Evolutionary conservation across 805 yeast species (phyloP).

Genomic region (Cyberlindnera euphorbiiphila): DNA sequence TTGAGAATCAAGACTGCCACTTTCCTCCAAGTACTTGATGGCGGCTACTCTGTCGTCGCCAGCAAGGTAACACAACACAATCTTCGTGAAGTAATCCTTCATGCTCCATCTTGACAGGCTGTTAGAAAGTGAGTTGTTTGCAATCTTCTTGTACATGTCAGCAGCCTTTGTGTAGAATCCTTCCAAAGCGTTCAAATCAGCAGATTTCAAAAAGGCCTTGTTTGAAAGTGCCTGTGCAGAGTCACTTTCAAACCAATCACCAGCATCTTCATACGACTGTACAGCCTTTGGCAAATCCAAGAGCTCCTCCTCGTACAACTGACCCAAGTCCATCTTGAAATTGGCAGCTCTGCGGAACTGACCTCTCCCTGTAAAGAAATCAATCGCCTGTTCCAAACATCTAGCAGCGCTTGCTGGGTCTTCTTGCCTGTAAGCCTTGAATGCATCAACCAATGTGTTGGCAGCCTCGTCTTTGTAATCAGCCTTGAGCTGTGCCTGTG

Average conservation of each 20-base stretch:
- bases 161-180: constrained; percentile 77
- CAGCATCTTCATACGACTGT: constrained; percentile 82
- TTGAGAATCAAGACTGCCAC: constrained; percentile 65
- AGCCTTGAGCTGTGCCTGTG: constrained; percentile 69
- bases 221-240: constrained; percentile 87
- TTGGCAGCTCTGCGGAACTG: constrained; percentile 97
- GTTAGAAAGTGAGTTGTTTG: constrained; percentile 69
- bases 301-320: constrained; percentile 72
- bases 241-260: constrained; percentile 93
- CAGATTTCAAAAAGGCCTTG: constrained; percentile 84
- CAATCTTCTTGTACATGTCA: constrained; percentile 71
- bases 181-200: constrained; percentile 76
- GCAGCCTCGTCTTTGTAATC: constrained; percentile 88
- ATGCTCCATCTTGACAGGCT: constrained; percentile 83
- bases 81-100: constrained; percentile 86
- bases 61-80: constrained; percentile 78
- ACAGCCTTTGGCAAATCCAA: constrained; percentile 67
- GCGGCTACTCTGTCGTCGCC: constrained; percentile 86
- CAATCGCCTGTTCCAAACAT: constrained; percentile 72
- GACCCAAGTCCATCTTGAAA: constrained; percentile 87
- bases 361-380: constrained; percentile 82
- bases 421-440: constrained; percentile 73
- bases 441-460: constrained; percentile 84
- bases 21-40: constrained; percentile 60
- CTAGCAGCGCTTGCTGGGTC: constrained; percentile 76